phyloP scores from a whole-genome alignment of 495 filamentous ascomycete species.

The Xylaria nigripes region DNA sequence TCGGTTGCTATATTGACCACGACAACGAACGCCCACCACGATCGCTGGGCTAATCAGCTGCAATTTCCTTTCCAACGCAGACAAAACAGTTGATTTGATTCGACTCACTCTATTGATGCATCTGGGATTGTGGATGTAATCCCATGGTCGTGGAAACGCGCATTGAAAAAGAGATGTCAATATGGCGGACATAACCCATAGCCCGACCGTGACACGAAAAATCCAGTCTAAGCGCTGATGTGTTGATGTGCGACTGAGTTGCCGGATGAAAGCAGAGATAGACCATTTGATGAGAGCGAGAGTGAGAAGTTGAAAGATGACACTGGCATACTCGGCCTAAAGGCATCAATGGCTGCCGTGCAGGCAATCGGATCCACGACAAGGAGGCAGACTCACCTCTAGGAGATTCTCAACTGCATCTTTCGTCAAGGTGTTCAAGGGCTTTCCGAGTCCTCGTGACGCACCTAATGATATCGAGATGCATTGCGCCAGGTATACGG shows the following conservation, averaged over 20 bases:
- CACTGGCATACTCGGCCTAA: conserved; percentile 30
- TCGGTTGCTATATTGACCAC: conserved; percentile 34
- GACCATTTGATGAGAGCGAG: conserved; percentile 32
- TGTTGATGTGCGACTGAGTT: conserved; percentile 16
- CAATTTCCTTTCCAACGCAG: neutral
- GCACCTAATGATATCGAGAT: conserved; percentile 21
- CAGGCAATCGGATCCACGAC: neutral
- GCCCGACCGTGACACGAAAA: conserved; percentile 16
- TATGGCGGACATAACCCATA: conserved; percentile 25
- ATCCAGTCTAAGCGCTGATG: conserved; percentile 19
- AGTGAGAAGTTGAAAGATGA: conserved; percentile 25
- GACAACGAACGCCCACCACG: conserved; percentile 35
- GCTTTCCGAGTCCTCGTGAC: conserved; percentile 20
- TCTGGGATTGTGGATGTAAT: conserved; percentile 20
- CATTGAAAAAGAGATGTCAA: conserved; percentile 35
- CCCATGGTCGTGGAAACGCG: conserved; percentile 31
- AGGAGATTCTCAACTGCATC: conserved; percentile 9
- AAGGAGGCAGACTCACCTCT: neutral
- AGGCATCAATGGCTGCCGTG: neutral
- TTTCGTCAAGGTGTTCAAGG: conserved; percentile 9
- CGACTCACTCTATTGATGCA: conserved; percentile 32
- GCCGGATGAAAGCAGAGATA: conserved; percentile 26
- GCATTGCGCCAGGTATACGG: conserved; percentile 12
- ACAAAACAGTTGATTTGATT: neutral
- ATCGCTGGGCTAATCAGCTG: conserved; percentile 14